These are phyloP conservation scores for Rhynchosporium graminicola DNA, from an alignment of 2,329 filamentous ascomycete species.

Conservation along the genomic window DNA sequence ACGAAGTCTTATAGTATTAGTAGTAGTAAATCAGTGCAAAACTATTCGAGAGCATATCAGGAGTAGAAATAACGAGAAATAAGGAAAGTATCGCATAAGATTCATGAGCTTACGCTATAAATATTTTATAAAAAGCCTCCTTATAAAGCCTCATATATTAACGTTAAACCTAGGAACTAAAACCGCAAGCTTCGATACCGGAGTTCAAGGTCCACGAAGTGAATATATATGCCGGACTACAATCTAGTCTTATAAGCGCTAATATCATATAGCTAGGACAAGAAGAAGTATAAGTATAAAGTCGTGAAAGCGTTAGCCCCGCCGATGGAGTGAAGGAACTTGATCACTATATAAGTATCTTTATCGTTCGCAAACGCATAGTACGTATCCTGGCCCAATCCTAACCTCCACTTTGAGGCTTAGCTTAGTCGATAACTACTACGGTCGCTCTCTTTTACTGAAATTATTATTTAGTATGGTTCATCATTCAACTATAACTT, in stretches of 20 bases:
- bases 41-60: too few relatives aligned
- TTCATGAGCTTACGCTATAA: too few relatives aligned
- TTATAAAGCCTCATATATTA: neutral
- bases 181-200: slow-evolving; percentile 15
- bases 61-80: too few relatives aligned
- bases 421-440: too few relatives aligned
- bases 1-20: neutral
- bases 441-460: too few relatives aligned
- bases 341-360: slow-evolving; percentile 35
- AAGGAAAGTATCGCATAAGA: too few relatives aligned
- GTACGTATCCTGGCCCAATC: too few relatives aligned
- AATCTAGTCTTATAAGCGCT: neutral
- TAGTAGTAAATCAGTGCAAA: neutral
- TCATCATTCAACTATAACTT: too few relatives aligned
- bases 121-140: too few relatives aligned
- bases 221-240: slow-evolving; percentile 7
- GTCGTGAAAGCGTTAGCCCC: slow-evolving; percentile 23
- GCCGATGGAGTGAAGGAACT: slow-evolving; percentile 23
- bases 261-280: slow-evolving; percentile 33
- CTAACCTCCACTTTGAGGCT: too few relatives aligned
- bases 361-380: slow-evolving; percentile 22
- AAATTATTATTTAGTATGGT: too few relatives aligned
- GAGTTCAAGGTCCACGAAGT: slow-evolving; percentile 18
- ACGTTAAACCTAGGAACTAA: slow-evolving; percentile 1
- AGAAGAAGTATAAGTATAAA: slow-evolving; percentile 37